Evolutionary conservation across 129 eudicot species (phyloP).

Genomic region (Chrysanthemum lavandulifolium): DNA sequence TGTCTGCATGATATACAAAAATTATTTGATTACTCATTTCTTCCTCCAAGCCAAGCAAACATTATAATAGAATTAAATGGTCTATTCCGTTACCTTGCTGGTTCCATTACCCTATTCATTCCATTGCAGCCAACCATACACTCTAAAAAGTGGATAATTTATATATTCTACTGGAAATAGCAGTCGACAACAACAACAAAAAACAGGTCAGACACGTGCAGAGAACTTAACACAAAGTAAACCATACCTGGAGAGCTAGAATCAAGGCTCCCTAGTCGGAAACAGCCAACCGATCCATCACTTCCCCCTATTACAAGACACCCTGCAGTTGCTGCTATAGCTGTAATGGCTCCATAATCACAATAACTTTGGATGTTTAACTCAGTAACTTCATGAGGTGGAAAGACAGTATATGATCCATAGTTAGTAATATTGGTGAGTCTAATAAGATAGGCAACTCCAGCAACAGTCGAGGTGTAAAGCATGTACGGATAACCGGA

Average conservation of each 20-base stretch:
- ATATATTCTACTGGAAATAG: neutral
- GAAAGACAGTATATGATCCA: slow-evolving; percentile 49
- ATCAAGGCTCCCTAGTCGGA: slow-evolving; percentile 73
- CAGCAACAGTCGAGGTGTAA: slow-evolving; percentile 56
- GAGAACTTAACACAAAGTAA: slow-evolving; percentile 1
- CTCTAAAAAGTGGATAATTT: neutral
- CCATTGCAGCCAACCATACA: too few relatives aligned
- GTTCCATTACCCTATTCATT: too few relatives aligned
- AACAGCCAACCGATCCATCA: slow-evolving; percentile 73
- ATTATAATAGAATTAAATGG: too few relatives aligned
- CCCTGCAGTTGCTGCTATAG: slow-evolving; percentile 68
- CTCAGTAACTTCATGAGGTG: slow-evolving; percentile 59
- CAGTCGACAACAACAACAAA: neutral
- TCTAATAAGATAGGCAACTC: slow-evolving; percentile 66
- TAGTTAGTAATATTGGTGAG: slow-evolving; percentile 47
- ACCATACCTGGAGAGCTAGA: slow-evolving; percentile 60
- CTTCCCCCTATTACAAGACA: slow-evolving; percentile 72
- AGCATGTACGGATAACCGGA: slow-evolving; percentile 62
- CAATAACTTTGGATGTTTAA: slow-evolving; percentile 43
- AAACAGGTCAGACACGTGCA: neutral
- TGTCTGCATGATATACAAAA: too few relatives aligned
- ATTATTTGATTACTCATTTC: too few relatives aligned
- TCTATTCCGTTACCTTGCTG: too few relatives aligned
- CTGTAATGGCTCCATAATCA: slow-evolving; percentile 56
- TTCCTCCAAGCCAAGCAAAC: too few relatives aligned